Base-by-base conservation (phyloP, 2,329 filamentous ascomycete species). In the Thermochaetoides dissita region DNA sequence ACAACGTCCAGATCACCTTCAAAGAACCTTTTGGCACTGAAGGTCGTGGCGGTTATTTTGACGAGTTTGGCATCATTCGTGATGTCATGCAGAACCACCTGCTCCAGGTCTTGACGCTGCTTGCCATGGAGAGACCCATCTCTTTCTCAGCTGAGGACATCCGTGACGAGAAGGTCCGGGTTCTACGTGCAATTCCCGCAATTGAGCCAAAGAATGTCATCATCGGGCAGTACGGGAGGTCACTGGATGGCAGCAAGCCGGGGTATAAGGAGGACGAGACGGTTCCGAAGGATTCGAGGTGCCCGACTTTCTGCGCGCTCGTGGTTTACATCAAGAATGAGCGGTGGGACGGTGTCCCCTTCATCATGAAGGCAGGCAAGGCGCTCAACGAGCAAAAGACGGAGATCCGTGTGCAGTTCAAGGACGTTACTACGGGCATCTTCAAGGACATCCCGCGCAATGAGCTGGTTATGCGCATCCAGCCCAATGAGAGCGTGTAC, bases 71-170 rank as follows among this genome's bases (percentile, higher is more conserved):
- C 59, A 98, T 98, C 63, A 87, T 98, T 57, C 87, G 93, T 60
- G 93, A 98, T 70, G 91, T 98, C 53, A 96, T 98, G 91, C 91
- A 98, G 69, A 98, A 98, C 73, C 91, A 98, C 67, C 69, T 98
- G 57, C 78, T 98, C 43, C 91, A 98, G 66, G 88, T 98, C 12
- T 72, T 98, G 53, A 98, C 91, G 10, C 76, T 98, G 43, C 76
- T 98, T 51, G 86, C 91, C 47, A 98, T 98, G 91, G 91, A 98
- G 69, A 79, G 91, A 49, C 91, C 91, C 44, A 91, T 98, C 59
- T 96, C 89, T 8, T 98, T 98, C 73, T 94, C 91, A 34, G 78
- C 91, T 32, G 91, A 98, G 66, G 91, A 98, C 57, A 94, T 98
- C 53, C 87, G 91, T 59, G 93, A 98, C 61, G 91, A 98, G 67